These are phyloP conservation scores for Mycena chlorophos DNA, from an alignment of 768 basidiomycete genomes.

Conservation along the genomic window DNA sequence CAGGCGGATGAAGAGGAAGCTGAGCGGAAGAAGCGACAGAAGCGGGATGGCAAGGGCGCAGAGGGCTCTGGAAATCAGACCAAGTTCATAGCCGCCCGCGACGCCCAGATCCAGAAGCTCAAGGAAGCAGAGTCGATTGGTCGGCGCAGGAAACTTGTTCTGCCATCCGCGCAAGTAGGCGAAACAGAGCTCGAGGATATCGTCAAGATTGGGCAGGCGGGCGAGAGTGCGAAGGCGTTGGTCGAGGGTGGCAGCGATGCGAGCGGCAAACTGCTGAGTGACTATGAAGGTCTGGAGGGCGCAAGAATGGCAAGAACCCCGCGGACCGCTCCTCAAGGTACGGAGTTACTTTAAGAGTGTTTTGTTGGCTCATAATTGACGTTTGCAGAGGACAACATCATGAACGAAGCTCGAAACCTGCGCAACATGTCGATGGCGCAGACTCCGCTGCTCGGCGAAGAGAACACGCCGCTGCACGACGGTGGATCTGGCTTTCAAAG, in stretches of 20 bases:
- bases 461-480: slow-evolving; percentile 94
- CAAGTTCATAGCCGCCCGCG: slow-evolving; percentile 94
- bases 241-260: slow-evolving; percentile 83
- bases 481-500: slow-evolving; percentile 92
- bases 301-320: slow-evolving; percentile 94
- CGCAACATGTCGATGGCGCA: slow-evolving; percentile 91
- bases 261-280: slow-evolving; percentile 82
- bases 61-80: slow-evolving; percentile 68
- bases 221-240: slow-evolving; percentile 84
- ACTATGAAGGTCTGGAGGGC: slow-evolving; percentile 86
- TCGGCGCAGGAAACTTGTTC: slow-evolving; percentile 75
- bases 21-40: slow-evolving; percentile 87
- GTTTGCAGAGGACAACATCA: slow-evolving; percentile 85
- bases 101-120: slow-evolving; percentile 96
- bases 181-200: slow-evolving; percentile 96
- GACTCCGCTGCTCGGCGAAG: slow-evolving; percentile 93
- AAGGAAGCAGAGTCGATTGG: slow-evolving; percentile 98
- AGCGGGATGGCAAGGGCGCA: slow-evolving; percentile 65
- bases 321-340: slow-evolving; percentile 89
- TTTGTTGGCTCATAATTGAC: not conserved
- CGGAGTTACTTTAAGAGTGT: slow-evolving; percentile 33
- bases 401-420: slow-evolving; percentile 93
- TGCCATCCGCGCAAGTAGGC: slow-evolving; percentile 91
- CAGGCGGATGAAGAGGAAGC: slow-evolving; percentile 86
- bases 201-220: slow-evolving; percentile 94